Evolutionary conservation across 192 early-diverging fungal genomes (phyloP), one percentile per base, ranked within the genome.

Genomic region (Helicostylum pulchrum): DNA sequence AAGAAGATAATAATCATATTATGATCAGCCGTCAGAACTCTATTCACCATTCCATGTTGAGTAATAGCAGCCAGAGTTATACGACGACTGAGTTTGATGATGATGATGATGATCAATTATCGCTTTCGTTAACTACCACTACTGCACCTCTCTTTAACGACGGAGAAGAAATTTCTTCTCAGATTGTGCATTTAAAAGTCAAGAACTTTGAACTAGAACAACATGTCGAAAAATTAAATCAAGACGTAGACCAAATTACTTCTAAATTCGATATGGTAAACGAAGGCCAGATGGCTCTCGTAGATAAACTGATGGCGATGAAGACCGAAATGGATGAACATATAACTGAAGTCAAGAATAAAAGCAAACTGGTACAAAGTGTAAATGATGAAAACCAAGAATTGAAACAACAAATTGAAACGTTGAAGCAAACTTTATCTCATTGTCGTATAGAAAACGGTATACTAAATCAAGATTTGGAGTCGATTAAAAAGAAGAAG

Each of bases 161-260:
- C 9, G 21, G 20, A 59, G 43, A 59, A 26, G 21, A 26, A 19
- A 17, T 59, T 39, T 36, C 32, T 23, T 44, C 58, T 17, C 67
- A 74, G 56, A 26, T 74, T 7, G 63, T 64, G 39, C 61, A 51
- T 47, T 39, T 68, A 14, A 74, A 74, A 62, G 50, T 64, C 6
- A 66, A 69, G 44, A 68, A 72, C 30, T 72, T 66, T 64, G 68
- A 70, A 34, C 21, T 70, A 10, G 32, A 70, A 12, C 75, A 77
- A 36, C 63, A 68, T 46, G 48, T 36, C 10, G 70, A 70, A 14
- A 63, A 61, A 52, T 17, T 65, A 11, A 49, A 49, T 34, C 52
- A 68, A 31, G 54, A 67, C 8, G 10, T 71, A 31, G 54, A 56
- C 3, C 61, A 74, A 46, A 42, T 78, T 0, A 63, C 71, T 42